Base-by-base conservation (phyloP, 768 basidiomycete species). In the Amanita muscaria region DNA sequence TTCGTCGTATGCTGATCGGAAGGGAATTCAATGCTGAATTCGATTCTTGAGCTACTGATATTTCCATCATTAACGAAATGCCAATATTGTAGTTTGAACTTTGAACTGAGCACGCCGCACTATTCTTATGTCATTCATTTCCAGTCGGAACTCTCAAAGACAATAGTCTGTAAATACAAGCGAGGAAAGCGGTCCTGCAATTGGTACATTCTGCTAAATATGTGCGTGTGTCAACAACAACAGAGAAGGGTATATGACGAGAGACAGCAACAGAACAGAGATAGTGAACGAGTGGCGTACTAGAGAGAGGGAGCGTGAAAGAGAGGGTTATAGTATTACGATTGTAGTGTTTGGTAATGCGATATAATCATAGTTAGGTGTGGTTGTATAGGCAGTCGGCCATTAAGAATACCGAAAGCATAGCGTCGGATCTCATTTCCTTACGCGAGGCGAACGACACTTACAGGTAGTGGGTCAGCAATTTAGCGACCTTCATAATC, bases 1-100 rank as follows among this genome's bases (percentile, higher is more conserved):
- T 96, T 44, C 68, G 92, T 52, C 73, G 92, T 47, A 93, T 93
- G 90, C 64, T 94, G 47, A 94, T 96, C 47, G 92, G 92, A 24
- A 72, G 92, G 49, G 92, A 90, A 58, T 92, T 96, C 64, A 96
- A 93, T 57, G 70, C 82, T 49, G 73, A 87, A 57, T 65, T 70
- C 45, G 63, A 64, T 48, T 40, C 51, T 46, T 65, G 48, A 50
- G 30, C 34, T 22, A 11, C 6, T 21, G 21, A 29, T 27, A 18
- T 5, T 32, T 39, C 25, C 10, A 23, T 39, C 23, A 21, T 41
- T 27, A 11, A 15, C 27, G 12, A 19, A 29, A 31, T 30, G 40
- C 31, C 40, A 24, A 41, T 24, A 42, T 32, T 18, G 14, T 32
- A 33, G 15, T 32, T 19, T 16, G n/a, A n/a, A n/a, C n/a, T n/a